Evolutionary conservation across 352 stramenopile species (phyloP).

Genomic region (Saprolegnia diclina): DNA sequence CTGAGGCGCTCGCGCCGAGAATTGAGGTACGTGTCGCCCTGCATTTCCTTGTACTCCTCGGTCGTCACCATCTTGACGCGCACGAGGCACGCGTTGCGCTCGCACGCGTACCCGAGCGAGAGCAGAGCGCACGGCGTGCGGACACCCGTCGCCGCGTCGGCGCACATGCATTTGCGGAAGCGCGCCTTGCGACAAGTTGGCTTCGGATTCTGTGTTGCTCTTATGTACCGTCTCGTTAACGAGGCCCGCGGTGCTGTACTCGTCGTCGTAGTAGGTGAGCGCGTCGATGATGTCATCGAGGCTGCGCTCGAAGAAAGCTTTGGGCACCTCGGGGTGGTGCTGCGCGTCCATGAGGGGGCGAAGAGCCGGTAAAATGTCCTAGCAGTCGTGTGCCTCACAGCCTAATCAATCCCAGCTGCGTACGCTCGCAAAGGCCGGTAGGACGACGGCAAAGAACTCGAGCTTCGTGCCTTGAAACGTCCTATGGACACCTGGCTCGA

Average conservation of each 20-base stretch:
- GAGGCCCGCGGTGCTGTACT: constrained; percentile 40
- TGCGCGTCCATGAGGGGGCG: neutral
- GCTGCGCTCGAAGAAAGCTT: constrained; percentile 46
- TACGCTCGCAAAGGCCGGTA: constrained; percentile 7
- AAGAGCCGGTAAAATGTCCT: neutral
- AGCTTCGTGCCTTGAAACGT: constrained; percentile 37
- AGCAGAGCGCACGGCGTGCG: constrained; percentile 46
- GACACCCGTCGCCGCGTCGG: constrained; percentile 36
- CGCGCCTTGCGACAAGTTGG: neutral
- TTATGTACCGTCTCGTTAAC: constrained; percentile 19
- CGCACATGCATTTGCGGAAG: constrained; percentile 49
- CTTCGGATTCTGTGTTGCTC: neutral
- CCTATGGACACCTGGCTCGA: constrained; percentile 45
- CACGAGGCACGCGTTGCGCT: constrained; percentile 42
- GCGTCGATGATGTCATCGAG: constrained; percentile 49
- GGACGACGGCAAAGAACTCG: constrained; percentile 43
- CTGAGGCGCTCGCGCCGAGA: constrained; percentile 45
- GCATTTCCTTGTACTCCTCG: constrained; percentile 59
- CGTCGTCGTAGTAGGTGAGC: constrained; percentile 49
- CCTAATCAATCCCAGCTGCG: neutral
- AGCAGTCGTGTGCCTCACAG: neutral
- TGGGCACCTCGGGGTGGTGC: constrained; percentile 34
- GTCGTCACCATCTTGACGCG: constrained; percentile 56
- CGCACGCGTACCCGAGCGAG: constrained; percentile 39
- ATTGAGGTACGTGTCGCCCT: constrained; percentile 48